Evolutionary conservation across 306 rosid species (phyloP).

Genomic region (Prunus salicina): DNA sequence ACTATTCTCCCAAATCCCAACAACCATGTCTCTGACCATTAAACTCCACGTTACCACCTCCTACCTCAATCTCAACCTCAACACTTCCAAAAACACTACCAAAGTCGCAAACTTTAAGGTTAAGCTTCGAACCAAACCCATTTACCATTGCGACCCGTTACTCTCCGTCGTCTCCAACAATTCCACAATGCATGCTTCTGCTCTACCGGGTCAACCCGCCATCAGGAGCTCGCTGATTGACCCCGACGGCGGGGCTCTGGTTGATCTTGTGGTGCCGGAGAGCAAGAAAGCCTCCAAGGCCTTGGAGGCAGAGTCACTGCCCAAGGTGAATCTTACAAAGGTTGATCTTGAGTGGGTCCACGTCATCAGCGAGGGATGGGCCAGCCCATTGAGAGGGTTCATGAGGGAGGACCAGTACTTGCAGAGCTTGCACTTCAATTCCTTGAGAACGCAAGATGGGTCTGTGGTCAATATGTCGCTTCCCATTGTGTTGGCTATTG

Average conservation of each 20-base stretch:
- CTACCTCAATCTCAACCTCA: slow-evolving; percentile 24
- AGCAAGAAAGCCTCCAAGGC: slow-evolving; percentile 38
- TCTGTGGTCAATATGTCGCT: slow-evolving; percentile 85
- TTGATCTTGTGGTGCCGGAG: slow-evolving; percentile 76
- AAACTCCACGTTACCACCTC: slow-evolving; percentile 47
- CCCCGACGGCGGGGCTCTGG: slow-evolving; percentile 78
- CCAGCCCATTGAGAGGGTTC: slow-evolving; percentile 88
- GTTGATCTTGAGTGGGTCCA: slow-evolving; percentile 95
- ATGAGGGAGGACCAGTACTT: slow-evolving; percentile 92
- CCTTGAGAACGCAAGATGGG: slow-evolving; percentile 59
- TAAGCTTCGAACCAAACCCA: slow-evolving; percentile 37
- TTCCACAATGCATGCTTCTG: slow-evolving; percentile 42
- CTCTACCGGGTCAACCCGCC: slow-evolving; percentile 7
- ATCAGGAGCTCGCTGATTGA: slow-evolving; percentile 82
- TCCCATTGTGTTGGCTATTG: slow-evolving; percentile 90
- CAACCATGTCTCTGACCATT: slow-evolving; percentile 57
- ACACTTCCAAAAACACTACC: slow-evolving; percentile 20
- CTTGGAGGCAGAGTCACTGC: slow-evolving; percentile 57
- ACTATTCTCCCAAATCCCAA: not conserved
- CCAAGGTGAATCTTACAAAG: slow-evolving; percentile 51
- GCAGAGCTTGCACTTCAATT: slow-evolving; percentile 92
- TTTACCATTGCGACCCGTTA: slow-evolving; percentile 41
- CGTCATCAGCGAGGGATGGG: slow-evolving; percentile 91
- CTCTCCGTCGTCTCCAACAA: not conserved
- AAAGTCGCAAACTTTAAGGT: not conserved